Evolutionary conservation across 495 filamentous ascomycete species (phyloP), one percentile per base, ranked within the genome.

Genomic region (Rhypophila decipiens): DNA sequence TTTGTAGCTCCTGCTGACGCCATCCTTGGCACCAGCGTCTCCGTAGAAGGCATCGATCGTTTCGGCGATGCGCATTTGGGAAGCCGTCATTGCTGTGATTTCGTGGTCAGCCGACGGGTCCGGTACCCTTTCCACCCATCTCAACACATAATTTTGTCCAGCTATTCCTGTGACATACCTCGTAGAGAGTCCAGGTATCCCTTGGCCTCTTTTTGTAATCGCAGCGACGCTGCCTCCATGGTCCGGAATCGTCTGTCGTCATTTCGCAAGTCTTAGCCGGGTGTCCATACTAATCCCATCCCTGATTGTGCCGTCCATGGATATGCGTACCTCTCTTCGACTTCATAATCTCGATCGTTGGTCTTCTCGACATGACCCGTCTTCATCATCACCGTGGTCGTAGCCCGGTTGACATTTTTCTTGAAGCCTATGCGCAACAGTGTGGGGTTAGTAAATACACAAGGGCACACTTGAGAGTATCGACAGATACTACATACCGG

Each of bases 381-480:
- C 77, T 96, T 98, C 93, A 98, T 97, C 90, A 98, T 96, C 46
- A 96, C 91, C 83, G 96, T 91, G 65, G 94, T 96, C 67, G 90
- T 95, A 50, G 93, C 91, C 68, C 93, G 88, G 74, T 93, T 93
- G 75, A 95, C 89, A 78, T 91, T 94, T 66, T 96, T 97, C 78
- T 96, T 97, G 72, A 98, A 96, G 44, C 93, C 93, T 95, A 15
- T 15, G 38, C 9, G 18, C 19, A 2, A 18, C 18, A 59, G 33
- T 55, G 47, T 22, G 44, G 19, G 22, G 35, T 4, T 10, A 23
- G 20, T 11, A 41, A 24, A 36, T n/a, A 52, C 40, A 45, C 46
- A 39, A 29, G 19, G 12, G 18, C 34, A 38, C 24, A 23, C 18
- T 35, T 39, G 39, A 46, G 50, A 49, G 5, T 41, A 50, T 53